Base-by-base conservation (phyloP, 73 alveolate species). In the Symbiodinium pilosum region DNA sequence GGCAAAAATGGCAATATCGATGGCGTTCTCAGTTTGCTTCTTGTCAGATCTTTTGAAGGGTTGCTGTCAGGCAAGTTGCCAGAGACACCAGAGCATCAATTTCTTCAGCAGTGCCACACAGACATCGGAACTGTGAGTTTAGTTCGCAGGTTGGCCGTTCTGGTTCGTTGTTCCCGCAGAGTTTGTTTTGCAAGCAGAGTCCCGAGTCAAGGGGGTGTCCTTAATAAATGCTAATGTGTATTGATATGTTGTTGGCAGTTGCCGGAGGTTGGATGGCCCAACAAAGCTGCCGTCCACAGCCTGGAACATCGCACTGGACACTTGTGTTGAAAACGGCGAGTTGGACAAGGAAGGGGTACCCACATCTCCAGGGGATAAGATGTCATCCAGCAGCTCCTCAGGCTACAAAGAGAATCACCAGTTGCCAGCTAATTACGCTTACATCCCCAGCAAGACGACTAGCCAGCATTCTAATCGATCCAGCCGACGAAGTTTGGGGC, bases 291-390 rank as follows among this genome's bases (percentile, higher is more conserved):
- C 97, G 40, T 42, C 89, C 47, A 91, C 97, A 26, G 97, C 97
- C 39, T 91, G 97, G 97, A 91, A 91, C 77, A 91, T 91, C 34
- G 97, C 97, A 30, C 28, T 91, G 97, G 97, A 91, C 97, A 91
- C 97, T 34, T 91, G 97, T 20, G 97, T 91, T 16, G 97, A 91
- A 56, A 71, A 71, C 39, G 97, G 97, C n/a, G 97, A 91, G 81
- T 88, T 91, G 26, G 97, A 91, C 34, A 91, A 91, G 97, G 95
- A 84, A 26, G 5, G 36, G 4, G 75, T 84, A n/a, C n/a, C n/a
- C n/a, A n/a, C n/a, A n/a, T n/a, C n/a, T n/a, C n/a, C n/a, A n/a
- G n/a, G n/a, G n/a, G n/a, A n/a, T n/a, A n/a, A n/a, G n/a, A n/a
- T n/a, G n/a, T n/a, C n/a, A n/a, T n/a, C n/a, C n/a, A n/a, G n/a